Conservation (phyloP, 768 basidiomycete genomes). For the Myochromella boudieri region DNA sequence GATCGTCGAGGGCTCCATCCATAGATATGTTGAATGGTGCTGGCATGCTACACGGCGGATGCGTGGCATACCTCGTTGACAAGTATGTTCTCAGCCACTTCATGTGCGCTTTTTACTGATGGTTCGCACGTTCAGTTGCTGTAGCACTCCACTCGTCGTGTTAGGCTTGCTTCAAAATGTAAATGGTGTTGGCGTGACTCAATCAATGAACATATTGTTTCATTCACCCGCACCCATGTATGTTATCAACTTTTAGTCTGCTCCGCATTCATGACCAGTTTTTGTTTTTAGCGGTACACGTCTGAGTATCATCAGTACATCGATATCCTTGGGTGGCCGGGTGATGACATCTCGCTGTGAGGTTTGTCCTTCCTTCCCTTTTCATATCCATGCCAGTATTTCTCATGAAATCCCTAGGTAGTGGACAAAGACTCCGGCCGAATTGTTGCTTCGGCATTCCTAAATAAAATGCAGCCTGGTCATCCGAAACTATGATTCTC, state of each 20-base stretch:
- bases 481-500: constrained; percentile 41
- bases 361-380: constrained; percentile 35
- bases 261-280: constrained; percentile 6
- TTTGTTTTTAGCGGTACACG: constrained; percentile 47
- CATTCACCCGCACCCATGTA: constrained; percentile 67
- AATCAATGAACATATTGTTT: constrained; percentile 67
- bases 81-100: constrained; percentile 41
- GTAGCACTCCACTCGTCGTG: constrained; percentile 65
- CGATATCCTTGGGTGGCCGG: constrained; percentile 64
- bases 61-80: constrained; percentile 71
- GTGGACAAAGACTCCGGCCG: constrained; percentile 57
- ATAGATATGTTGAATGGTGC: constrained; percentile 76
- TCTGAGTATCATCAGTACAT: constrained; percentile 61
- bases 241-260: constrained; percentile 23
- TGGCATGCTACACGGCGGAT: constrained; percentile 76
- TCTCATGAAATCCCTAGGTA: constrained; percentile 41
- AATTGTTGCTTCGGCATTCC: constrained; percentile 62
- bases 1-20: background rate
- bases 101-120: background rate
- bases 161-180: constrained; percentile 57
- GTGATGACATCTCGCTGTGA: constrained; percentile 75
- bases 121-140: constrained; percentile 42
- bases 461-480: constrained; percentile 74
- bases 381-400: constrained; percentile 5
- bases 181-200: constrained; percentile 76